Percentiles rank a stretch among this genome's conserved stretches.
These are phyloP conservation scores for Candida cerambycidarum DNA, from an alignment of 805 yeast genomes.

Conservation along the genomic window DNA sequence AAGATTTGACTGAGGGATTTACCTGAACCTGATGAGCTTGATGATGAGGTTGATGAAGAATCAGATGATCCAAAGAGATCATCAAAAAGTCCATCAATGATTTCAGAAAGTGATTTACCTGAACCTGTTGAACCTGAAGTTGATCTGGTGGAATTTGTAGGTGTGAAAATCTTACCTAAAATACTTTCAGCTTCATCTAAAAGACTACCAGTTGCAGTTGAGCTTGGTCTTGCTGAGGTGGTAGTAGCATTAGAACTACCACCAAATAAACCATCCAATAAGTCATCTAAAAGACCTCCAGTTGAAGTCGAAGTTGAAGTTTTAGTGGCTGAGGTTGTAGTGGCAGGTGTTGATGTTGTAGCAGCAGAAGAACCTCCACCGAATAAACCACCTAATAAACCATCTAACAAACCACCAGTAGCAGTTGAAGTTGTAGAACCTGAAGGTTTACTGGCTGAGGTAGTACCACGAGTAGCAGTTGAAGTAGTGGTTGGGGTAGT, in stretches of 20 bases:
- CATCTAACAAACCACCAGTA: constrained; percentile 12
- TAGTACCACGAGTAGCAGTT: constrained; percentile 7
- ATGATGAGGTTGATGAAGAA: constrained; percentile 8
- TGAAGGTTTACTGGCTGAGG: neutral
- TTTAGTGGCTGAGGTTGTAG: constrained; percentile 9
- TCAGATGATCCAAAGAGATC: constrained; percentile 15
- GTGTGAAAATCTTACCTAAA: neutral
- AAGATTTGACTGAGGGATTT: constrained; percentile 9
- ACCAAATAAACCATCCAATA: constrained; percentile 13
- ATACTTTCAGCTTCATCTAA: too few relatives aligned
- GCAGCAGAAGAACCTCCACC: constrained; percentile 12
- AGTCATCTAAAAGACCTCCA: neutral
- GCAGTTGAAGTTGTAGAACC: constrained; percentile 9
- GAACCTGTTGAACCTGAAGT: constrained; percentile 10
- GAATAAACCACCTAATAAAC: constrained; percentile 11
- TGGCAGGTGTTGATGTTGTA: constrained; percentile 5
- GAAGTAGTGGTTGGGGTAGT: neutral
- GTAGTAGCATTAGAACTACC: constrained; percentile 11
- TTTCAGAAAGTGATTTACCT: constrained; percentile 14
- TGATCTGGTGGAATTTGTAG: neutral
- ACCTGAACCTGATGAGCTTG: constrained; percentile 10
- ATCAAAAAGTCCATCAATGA: constrained; percentile 16
- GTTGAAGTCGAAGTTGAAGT: constrained; percentile 1
- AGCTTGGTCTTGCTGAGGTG: neutral
- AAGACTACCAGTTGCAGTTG: neutral